Conservation (phyloP, 179 eudicot genomes). For the Nepenthes alata region DNA sequence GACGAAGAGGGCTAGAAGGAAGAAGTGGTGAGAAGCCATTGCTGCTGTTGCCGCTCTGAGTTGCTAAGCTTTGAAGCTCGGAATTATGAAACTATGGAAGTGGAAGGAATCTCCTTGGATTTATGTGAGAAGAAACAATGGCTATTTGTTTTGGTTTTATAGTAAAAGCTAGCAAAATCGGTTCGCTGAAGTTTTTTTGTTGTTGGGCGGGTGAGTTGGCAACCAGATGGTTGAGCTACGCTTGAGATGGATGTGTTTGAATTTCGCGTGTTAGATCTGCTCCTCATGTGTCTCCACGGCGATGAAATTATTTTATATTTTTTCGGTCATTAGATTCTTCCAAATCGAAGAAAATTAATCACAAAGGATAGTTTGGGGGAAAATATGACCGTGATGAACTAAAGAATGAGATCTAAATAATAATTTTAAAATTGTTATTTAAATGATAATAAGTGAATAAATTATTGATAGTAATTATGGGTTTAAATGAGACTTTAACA, state of each 20-base stretch:
- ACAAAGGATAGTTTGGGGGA: not conserved
- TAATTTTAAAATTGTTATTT: not conserved
- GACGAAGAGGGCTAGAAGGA: slow-evolving; percentile 6
- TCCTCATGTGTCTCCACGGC: not conserved
- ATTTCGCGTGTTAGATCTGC: slow-evolving; percentile 4
- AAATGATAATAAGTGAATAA: not conserved
- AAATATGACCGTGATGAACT: not conserved
- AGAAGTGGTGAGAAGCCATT: slow-evolving; percentile 13
- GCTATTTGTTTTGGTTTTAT: too few species aligned
- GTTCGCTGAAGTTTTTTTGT: not conserved
- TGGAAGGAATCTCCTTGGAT: too few species aligned
- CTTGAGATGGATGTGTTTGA: not conserved
- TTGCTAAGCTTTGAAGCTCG: not conserved
- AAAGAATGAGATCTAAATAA: not conserved
- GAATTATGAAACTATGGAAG: not conserved
- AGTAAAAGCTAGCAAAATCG: not conserved
- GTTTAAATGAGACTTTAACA: too few species aligned
- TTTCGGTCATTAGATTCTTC: not conserved
- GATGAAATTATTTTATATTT: not conserved
- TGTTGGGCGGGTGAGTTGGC: slow-evolving; percentile 6
- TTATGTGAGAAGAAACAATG: too few species aligned
- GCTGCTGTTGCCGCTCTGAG: not conserved
- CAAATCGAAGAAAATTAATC: not conserved
- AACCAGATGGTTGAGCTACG: slow-evolving; percentile 5
- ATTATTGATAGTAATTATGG: too few species aligned